Evolutionary conservation across 176 grass and related monocot genomes (phyloP), one percentile per base, ranked within the genome.

Genomic region (Oropetium thomaeum): DNA sequence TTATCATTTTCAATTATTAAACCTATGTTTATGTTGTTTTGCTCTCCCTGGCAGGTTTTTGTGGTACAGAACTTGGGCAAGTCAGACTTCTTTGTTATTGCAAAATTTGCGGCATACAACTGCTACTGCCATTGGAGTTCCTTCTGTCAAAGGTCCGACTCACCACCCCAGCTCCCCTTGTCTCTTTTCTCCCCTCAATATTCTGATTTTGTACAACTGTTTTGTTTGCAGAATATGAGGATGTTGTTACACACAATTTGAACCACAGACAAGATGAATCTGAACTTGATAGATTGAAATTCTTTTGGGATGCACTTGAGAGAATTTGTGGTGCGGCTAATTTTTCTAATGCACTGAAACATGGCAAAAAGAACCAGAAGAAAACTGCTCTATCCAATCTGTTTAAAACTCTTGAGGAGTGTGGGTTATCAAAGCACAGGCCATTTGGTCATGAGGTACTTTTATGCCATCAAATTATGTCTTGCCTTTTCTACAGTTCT

Each of bases 321-420:
- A 87, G 75, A 19, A 91, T 97, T 53, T 93, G 83, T 64, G 70
- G 73, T 55, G 81, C 90, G 64, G 78, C 94, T 81, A 84, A 93
- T 77, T 77, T 97, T 83, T 86, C 78, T 78, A 60, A 70, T 83
- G 82, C 83, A 70, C 81, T 92, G 62, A 93, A 89, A 54, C 76
- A 82, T 83, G 88, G 88, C 57, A 91, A 87, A 82, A 97, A 93
- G 84, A 97, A 91, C 66, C 88, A 85, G 80, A 97, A 97, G 78
- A 97, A 85, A 71, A 85, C 83, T 59, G 88, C 88, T 34, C 62
- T 97, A 55, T 80, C 85, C 20, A 84, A 71, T 89, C 82, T 97
- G 52, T 87, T 97, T 64, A 97, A 91, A 81, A 77, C 71, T 73
- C 88, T 97, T 12, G 90, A 93, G 83, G 86, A 87, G 74, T 91